Evolutionary conservation across 2,329 filamentous ascomycete species (phyloP).

Genomic region (Monosporascus sp.): DNA sequence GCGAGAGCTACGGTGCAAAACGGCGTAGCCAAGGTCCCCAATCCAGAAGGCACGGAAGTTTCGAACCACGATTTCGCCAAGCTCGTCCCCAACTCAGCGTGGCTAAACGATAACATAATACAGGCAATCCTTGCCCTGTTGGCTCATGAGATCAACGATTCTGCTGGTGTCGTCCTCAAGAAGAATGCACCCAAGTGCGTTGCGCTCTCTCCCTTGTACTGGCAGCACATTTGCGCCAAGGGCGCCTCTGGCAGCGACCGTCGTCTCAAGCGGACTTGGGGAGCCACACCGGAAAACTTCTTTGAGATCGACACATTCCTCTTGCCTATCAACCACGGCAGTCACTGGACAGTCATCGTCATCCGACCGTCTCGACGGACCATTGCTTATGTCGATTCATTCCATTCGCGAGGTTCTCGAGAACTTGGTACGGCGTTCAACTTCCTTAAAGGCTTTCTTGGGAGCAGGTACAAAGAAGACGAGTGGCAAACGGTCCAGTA

Average conservation of each 20-base stretch:
- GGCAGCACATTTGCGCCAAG: constrained; percentile 39
- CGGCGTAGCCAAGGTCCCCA: constrained; percentile 14
- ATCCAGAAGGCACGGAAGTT: constrained; percentile 46
- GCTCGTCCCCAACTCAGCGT: constrained; percentile 50
- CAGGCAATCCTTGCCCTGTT: constrained; percentile 60
- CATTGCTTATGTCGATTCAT: constrained; percentile 66
- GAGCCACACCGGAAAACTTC: constrained; percentile 55
- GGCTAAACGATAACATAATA: constrained; percentile 75
- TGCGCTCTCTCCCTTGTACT: constrained; percentile 63
- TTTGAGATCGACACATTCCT: constrained; percentile 62
- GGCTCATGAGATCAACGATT: constrained; percentile 51
- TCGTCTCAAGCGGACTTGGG: constrained; percentile 50
- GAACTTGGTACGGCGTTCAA: constrained; percentile 39
- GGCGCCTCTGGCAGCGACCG: constrained; percentile 40
- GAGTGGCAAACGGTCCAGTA: constrained; percentile 57
- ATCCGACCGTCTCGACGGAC: constrained; percentile 55
- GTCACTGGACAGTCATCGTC: constrained; percentile 68
- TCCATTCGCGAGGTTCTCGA: constrained; percentile 37
- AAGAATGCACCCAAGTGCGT: constrained; percentile 53
- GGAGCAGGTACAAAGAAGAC: constrained; percentile 42
- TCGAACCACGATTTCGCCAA: constrained; percentile 57
- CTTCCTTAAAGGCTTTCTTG: constrained; percentile 55
- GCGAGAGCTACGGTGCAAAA: constrained; percentile 8
- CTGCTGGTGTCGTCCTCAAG: constrained; percentile 45
- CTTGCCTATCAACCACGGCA: constrained; percentile 59